Conservation (phyloP, 352 stramenopile species). For the Pythium phragmiticola region DNA sequence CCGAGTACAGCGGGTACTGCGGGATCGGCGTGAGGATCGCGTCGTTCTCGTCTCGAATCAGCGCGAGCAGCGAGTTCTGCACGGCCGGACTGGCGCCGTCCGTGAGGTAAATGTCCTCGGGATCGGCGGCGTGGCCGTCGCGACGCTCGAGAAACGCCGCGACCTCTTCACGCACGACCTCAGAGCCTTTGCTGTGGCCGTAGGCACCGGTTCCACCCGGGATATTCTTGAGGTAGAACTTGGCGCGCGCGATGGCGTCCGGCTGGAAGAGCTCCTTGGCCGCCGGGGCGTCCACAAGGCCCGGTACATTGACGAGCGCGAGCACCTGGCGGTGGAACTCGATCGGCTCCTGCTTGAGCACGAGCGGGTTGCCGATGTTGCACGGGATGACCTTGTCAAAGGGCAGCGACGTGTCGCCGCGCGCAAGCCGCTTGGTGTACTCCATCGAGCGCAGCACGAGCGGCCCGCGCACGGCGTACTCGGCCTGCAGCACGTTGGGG, state of each 20-base stretch:
- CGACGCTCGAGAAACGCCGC: constrained; percentile 86
- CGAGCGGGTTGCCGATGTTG: constrained; percentile 98
- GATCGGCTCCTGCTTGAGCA: constrained; percentile 93
- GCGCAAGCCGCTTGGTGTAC: constrained; percentile 65
- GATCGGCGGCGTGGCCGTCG: constrained; percentile 89
- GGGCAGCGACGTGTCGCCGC: constrained; percentile 67
- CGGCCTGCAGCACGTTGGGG: constrained; percentile 66
- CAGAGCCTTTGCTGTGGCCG: constrained; percentile 90
- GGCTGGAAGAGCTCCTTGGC: constrained; percentile 78
- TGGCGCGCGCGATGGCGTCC: constrained; percentile 86
- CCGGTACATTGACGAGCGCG: constrained; percentile 87
- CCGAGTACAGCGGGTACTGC: constrained; percentile 99
- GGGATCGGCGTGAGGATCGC: constrained; percentile 97
- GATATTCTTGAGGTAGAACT: constrained; percentile 87
- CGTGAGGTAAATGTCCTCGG: constrained; percentile 97
- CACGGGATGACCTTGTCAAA: constrained; percentile 96
- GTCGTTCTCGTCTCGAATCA: constrained; percentile 88
- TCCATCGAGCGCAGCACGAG: constrained; percentile 82
- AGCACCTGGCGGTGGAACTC: constrained; percentile 94
- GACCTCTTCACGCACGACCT: constrained; percentile 88
- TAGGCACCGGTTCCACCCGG: constrained; percentile 91
- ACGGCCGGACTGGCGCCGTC: constrained; percentile 96
- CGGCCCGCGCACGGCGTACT: constrained; percentile 89
- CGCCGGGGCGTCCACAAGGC: constrained; percentile 82
- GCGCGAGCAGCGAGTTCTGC: constrained; percentile 88